Conservation (phyloP, 495 filamentous ascomycete species). For the Aspergillus steynii region DNA sequence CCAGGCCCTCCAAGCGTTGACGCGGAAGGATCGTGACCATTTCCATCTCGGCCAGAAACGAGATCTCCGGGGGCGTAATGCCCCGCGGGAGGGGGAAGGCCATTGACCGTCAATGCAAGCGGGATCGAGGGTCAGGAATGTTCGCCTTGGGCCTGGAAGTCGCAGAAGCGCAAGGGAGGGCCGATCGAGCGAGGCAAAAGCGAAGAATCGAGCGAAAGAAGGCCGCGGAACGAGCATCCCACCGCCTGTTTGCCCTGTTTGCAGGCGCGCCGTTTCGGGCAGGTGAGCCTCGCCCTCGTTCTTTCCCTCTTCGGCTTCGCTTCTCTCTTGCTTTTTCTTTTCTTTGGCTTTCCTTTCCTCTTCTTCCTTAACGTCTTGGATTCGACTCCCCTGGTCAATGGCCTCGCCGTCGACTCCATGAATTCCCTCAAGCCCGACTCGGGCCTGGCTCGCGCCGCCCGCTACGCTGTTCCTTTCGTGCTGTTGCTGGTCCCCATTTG, state of each 20-base stretch:
- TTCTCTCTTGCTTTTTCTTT: background rate
- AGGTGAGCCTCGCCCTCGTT: background rate
- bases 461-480: conserved; percentile 44
- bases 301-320: background rate
- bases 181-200: background rate
- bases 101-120: conserved; percentile 51
- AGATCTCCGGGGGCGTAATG: conserved; percentile 84
- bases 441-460: conserved; percentile 40
- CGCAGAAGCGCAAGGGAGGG: background rate
- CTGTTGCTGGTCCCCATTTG: conserved; percentile 41
- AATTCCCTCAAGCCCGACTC: conserved; percentile 34
- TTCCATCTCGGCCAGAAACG: conserved; percentile 97
- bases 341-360: background rate
- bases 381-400: conserved; percentile 14
- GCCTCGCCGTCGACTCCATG: conserved; percentile 29
- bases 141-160: background rate
- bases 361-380: background rate
- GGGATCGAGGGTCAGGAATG: background rate
- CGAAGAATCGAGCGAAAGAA: background rate
- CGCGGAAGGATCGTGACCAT: conserved; percentile 89
- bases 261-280: conserved; percentile 16
- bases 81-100: conserved; percentile 80
- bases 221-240: background rate
- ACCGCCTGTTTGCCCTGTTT: conserved; percentile 33
- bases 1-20: conserved; percentile 80